Conservation (phyloP, 139 green algal genomes). For the Asterochloris erici region DNA sequence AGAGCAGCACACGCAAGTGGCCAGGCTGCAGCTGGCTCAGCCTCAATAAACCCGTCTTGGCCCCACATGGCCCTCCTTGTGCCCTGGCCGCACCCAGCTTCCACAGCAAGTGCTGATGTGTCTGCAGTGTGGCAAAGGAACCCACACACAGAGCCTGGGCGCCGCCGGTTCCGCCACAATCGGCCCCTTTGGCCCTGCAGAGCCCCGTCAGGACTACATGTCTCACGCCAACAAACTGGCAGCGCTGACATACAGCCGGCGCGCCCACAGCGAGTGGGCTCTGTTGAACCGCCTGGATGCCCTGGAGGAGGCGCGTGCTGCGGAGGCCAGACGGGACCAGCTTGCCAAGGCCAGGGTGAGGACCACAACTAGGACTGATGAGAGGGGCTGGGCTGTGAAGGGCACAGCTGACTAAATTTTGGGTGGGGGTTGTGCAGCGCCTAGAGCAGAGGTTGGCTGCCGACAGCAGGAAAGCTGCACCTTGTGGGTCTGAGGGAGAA, state of each 20-base stretch:
- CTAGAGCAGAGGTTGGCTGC: not conserved
- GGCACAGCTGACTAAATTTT: no score
- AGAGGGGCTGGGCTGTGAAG: not conserved
- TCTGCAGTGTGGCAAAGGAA: not conserved
- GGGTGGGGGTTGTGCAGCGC: not conserved
- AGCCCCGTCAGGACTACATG: not conserved
- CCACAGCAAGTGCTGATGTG: not conserved
- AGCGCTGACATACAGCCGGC: conserved; percentile 1
- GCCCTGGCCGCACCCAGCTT: not conserved
- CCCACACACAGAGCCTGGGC: not conserved
- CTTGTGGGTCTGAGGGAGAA: not conserved
- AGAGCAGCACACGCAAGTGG: no score
- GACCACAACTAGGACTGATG: no score
- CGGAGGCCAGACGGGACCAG: not conserved
- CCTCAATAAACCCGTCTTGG: no score
- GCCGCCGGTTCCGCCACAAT: not conserved
- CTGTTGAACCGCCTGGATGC: conserved; percentile 11
- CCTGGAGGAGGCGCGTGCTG: not conserved
- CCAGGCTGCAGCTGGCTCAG: no score
- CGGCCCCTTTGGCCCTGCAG: not conserved
- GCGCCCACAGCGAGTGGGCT: conserved; percentile 15
- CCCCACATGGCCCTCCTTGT: not conserved
- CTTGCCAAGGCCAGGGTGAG: conserved; percentile 1
- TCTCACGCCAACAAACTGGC: conserved; percentile 2
- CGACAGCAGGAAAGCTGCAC: not conserved